Evolutionary conservation across 2,329 filamentous ascomycete genomes (phyloP), one percentile per base, ranked within the genome.

Genomic region (Venturia nashicola): DNA sequence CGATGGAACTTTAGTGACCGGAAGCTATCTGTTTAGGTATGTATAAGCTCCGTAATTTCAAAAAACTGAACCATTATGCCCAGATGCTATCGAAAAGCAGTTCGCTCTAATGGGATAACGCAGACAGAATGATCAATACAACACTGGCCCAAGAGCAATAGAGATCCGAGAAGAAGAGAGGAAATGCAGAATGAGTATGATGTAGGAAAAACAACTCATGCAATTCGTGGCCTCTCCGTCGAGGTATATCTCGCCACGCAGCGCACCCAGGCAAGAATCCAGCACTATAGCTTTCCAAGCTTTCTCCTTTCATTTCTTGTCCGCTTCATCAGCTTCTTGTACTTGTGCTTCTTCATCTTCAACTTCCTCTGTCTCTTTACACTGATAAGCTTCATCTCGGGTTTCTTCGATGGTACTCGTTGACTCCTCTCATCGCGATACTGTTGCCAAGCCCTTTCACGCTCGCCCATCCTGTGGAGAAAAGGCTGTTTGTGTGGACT

Each of bases 291-390:
- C 64, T 59, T 66, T 16, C 65, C 90, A 71, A 94, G 80, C 80
- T 92, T 96, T 74, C 91, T 86, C 74, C 93, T 87, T 80, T 91
- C 76, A 74, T 90, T 93, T 75, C 93, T 86, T 72, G 93, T 97
- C 77, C 86, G 84, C 82, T 88, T 90, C 89, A 96, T 91, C 69
- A 97, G 81, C 85, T 99, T 99, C 91, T 97, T 97, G 78, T 96
- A 96, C 86, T 99, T 99, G 84, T 97, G 93, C 85, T 97, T 99
- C 89, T 99, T 99, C 92, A 99, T 99, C 85, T 91, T 96, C 72
- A 97, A 79, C 80, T 94, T 95, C 73, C 91, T 83, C 77, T 96
- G 91, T 76, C 94, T 84, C 82, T 88, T 91, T 70, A 97, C 93
- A 73, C 90, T 96, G 73, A 99, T 91, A 67, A 91, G 84, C 66